Base-by-base conservation (phyloP, 2,329 filamentous ascomycete genomes). In the Beauveria scarabaeidicola region DNA sequence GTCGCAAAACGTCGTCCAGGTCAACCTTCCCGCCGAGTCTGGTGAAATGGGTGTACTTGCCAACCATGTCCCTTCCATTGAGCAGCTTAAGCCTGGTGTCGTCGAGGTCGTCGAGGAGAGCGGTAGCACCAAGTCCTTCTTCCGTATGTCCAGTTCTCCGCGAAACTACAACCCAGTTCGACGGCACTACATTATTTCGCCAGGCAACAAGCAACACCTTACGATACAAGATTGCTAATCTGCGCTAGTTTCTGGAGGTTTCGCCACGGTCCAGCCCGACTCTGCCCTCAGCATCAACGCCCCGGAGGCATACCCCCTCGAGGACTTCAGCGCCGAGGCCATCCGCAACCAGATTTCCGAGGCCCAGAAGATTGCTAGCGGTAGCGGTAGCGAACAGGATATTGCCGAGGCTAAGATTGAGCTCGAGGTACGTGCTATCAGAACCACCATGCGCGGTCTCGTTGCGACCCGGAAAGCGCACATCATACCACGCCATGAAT, bases 11-110 rank as follows among this genome's bases (percentile, higher is more conserved):
- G 83, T 86, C 73, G 87, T 97, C 73, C 94, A 99, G 82, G 94
- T 99, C 82, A 99, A 99, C 85, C 88, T 99, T 72, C 89, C 94
- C 75, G 94, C 94, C 73, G 94, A 96, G 77, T 95, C 92, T 64
- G 94, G 94, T 75, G 94, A 97, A 71, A 99, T 99, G 94, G 94
- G 94, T 89, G 88, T 99, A 70, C 89, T 99, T 74, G 94, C 94
- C 75, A 95, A 94, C 84, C 94, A 99, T 85, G 94, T 99, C 71
- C 92, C 94, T 66, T 91, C 92, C 64, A 97, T 99, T 73, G 94
- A 99, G 84, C 94, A 99, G 83, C 84, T 99, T 77, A 96, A 95
- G 85, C 92, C 94, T 63, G 94, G 94, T 72, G 80, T 97, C 68
- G 84, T 99, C 68, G 93, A 97, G 83, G 83, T 99, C 73, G 85